These are phyloP conservation scores for Amanita rimosa DNA, from an alignment of 768 basidiomycete genomes.

Conservation along the genomic window DNA sequence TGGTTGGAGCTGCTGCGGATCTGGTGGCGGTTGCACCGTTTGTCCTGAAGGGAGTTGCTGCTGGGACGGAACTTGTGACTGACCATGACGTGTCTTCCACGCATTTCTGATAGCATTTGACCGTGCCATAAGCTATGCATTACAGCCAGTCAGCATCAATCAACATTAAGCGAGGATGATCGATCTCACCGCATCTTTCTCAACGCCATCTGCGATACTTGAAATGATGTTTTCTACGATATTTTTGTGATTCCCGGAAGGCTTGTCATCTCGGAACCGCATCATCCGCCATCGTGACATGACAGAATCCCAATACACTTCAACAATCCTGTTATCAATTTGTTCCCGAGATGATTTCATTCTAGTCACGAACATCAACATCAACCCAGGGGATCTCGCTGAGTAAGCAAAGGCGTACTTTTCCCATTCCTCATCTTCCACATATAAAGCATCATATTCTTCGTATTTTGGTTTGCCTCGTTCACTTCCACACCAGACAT, in stretches of 20 bases:
- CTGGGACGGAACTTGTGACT: slow-evolving; percentile 15
- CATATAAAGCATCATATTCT: slow-evolving; percentile 74
- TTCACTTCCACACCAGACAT: slow-evolving; percentile 73
- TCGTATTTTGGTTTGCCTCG: slow-evolving; percentile 53
- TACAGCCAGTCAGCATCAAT: not conserved
- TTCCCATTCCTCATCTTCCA: slow-evolving; percentile 92
- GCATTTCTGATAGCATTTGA: slow-evolving; percentile 53
- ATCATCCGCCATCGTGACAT: slow-evolving; percentile 74
- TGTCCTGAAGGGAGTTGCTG: slow-evolving; percentile 12
- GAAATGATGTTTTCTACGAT: slow-evolving; percentile 84
- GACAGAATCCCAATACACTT: slow-evolving; percentile 82
- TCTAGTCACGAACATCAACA: slow-evolving; percentile 30
- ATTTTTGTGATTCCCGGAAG: slow-evolving; percentile 75
- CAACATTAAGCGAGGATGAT: slow-evolving; percentile 7
- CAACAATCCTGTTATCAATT: slow-evolving; percentile 87
- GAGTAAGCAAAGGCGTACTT: slow-evolving; percentile 36
- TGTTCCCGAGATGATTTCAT: slow-evolving; percentile 81
- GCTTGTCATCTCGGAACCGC: slow-evolving; percentile 93
- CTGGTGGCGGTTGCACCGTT: slow-evolving; percentile 15
- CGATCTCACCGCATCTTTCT: slow-evolving; percentile 63
- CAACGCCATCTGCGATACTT: slow-evolving; percentile 91
- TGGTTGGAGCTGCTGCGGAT: slow-evolving; percentile 14
- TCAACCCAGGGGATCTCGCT: not conserved
- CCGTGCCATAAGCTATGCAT: slow-evolving; percentile 53
- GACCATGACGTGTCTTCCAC: slow-evolving; percentile 59